Base-by-base conservation (phyloP, 2,329 filamentous ascomycete species). In the Thelonectria blattea region DNA sequence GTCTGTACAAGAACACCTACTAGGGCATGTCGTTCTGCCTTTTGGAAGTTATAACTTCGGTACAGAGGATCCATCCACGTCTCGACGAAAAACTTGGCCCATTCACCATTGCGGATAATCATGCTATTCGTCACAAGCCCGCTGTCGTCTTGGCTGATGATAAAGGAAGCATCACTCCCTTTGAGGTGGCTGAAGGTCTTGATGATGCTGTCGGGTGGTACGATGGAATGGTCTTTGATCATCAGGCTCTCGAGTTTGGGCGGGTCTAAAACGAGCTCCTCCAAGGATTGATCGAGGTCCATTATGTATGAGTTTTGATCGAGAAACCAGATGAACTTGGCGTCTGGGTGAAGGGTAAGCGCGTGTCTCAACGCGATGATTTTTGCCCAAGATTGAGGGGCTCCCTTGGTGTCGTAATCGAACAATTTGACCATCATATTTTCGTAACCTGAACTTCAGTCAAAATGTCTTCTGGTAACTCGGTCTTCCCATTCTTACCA, bases 51-150 rank as follows among this genome's bases (percentile, higher is more conserved):
- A 79, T 99, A 99, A 67, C 84, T 91, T 65, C 94, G 85, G 78
- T 96, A 99, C 45, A 98, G 80, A 49, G 95, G 95, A 74, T 98
- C 93, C 72, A 95, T 96, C 95, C 95, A 99, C 1, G 91, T 90
- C 74, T 99, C 95, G 17, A 98, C 78, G 72, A 99, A 92, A 80
- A 91, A 99, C 72, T 90, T 91, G 46, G 91, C 91, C 92, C 94
- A 99, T 56, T 95, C 92, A 20, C 93, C 92, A 62, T 90, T 91
- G 63, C 88, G 84, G 12, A 99, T 74, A 14, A 98, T 80, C 63
- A 97, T 90, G 76, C 92, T 97, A 11, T 87, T 87, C 15, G 88
- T 84, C 24, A 87, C 87, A 54, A 99, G 74, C 6, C 94, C 93
- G 37, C 91, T 89, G 49, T 85, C 85, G 73, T 99, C 95, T 77